Evolutionary conservation across 257 asterid species (phyloP).

Genomic region (Jacaranda mimosifolia): DNA sequence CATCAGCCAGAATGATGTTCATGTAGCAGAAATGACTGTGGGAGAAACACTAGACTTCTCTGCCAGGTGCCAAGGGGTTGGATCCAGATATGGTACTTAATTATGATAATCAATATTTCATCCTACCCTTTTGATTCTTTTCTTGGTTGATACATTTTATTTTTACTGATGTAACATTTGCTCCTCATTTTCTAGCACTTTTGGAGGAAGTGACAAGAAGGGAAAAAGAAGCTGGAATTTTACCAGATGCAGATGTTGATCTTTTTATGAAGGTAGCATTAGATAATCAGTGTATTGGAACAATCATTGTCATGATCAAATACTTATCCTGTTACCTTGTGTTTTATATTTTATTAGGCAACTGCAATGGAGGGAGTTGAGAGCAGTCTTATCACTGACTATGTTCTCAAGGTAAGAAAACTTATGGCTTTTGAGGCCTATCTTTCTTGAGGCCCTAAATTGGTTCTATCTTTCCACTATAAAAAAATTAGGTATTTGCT

Average conservation of each 20-base stretch:
- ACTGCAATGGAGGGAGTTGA: constrained; percentile 64
- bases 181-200: constrained; percentile 51
- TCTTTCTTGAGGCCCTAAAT: too few relatives aligned
- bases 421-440: too few relatives aligned
- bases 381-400: constrained; percentile 73
- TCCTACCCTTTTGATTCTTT: too few relatives aligned
- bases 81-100: constrained; percentile 81
- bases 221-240: constrained; percentile 76
- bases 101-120: background rate
- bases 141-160: too few relatives aligned
- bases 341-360: constrained; percentile 46
- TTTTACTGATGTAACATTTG: too few relatives aligned
- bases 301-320: background rate
- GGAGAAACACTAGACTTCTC: constrained; percentile 95
- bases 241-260: constrained; percentile 86
- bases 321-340: background rate
- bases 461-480: background rate
- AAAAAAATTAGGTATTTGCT: background rate
- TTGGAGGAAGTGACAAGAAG: constrained; percentile 74
- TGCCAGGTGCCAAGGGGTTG: constrained; percentile 91
- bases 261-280: constrained; percentile 84
- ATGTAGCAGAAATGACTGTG: constrained; percentile 94
- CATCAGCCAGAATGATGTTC: constrained; percentile 95
- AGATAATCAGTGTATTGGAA: background rate
- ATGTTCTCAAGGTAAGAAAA: constrained; percentile 30